Percentiles rank a stretch among this genome's conserved stretches.
Evolutionary conservation across 306 rosid species (phyloP).

Genomic region (Trifolium pratense): DNA sequence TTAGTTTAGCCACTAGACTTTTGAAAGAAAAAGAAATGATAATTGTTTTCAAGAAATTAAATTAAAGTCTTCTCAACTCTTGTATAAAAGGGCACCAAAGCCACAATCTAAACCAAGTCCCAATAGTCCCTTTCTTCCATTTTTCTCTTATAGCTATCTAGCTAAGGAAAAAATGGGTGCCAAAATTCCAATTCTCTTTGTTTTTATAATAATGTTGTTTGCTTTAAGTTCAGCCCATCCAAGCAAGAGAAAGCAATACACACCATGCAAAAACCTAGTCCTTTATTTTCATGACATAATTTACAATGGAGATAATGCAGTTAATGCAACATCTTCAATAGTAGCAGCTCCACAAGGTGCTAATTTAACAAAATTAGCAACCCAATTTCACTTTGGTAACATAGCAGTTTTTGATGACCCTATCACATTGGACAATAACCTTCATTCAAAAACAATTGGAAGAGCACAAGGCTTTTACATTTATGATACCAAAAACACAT

Average conservation of each 20-base stretch:
- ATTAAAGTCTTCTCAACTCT: not conserved
- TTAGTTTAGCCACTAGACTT: not conserved
- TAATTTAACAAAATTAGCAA: slow-evolving; percentile 61
- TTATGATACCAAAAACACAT: slow-evolving; percentile 9
- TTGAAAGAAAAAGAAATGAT: not conserved
- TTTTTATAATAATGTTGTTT: slow-evolving; percentile 12
- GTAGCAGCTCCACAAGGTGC: slow-evolving; percentile 72
- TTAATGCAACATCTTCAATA: slow-evolving; percentile 74
- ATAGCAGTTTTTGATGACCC: slow-evolving; percentile 76
- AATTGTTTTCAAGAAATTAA: not conserved
- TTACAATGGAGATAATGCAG: slow-evolving; percentile 67
- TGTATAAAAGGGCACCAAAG: slow-evolving; percentile 39
- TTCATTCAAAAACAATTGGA: slow-evolving; percentile 63
- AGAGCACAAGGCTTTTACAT: slow-evolving; percentile 5
- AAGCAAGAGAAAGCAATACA: slow-evolving; percentile 25
- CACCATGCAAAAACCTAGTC: slow-evolving; percentile 66
- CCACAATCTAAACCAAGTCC: not conserved
- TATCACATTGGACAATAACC: slow-evolving; percentile 68
- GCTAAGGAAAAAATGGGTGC: not conserved
- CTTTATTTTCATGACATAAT: slow-evolving; percentile 72
- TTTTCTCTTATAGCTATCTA: not conserved
- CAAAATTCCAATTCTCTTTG: not conserved
- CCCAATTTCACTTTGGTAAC: slow-evolving; percentile 64
- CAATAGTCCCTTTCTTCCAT: not conserved
- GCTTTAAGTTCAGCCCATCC: slow-evolving; percentile 49